Evolutionary conservation across 805 yeast species (phyloP), one percentile per base, ranked within the genome.

Genomic region (Komagataella ulmi): DNA sequence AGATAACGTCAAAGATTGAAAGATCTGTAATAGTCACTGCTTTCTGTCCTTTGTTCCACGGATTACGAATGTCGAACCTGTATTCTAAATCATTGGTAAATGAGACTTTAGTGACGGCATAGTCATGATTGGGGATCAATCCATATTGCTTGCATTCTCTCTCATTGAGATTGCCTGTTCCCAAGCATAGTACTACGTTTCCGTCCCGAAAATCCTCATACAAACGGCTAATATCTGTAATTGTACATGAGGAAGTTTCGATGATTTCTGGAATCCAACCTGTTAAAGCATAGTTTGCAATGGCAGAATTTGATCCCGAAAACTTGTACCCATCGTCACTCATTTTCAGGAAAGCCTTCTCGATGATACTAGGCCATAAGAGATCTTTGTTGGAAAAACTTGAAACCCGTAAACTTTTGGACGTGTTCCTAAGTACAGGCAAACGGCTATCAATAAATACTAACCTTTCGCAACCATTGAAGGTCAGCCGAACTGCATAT

Each of bases 241-340:
- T 54, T 18, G 66, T 61, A 3, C 75, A 62, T 7, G 67, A 59
- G 7, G 69, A 61, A 1, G 67, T 61, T 1, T 69, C 56, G 2
- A 68, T 54, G 50, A 72, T 73, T 53, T 86, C 89, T 0, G 96
- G 96, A 6, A 83, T 61, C 82, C 85, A 88, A 1, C 90, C 88
- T 2, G 81, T 71, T 2, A 89, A 56, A 46, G 79, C 64, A 57
- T 68, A 86, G 0, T 85, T 75, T 59, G 86, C 96, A 12, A 74
- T 68, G 2, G 85, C 84, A 59, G 86, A 78, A 61, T 88, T 87
- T 0, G 96, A 87, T 0, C 97, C 97, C 1, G 62, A 59, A 48
- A 80, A 76, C n/a, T 69, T 68, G 57, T 83, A 83, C 3, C 88
- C 84, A 24, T 64, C 54, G 2, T 69, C 66, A 1, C 65, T 73